Conservation (phyloP, 2,329 filamentous ascomycete genomes). For the Colletotrichum musicola region DNA sequence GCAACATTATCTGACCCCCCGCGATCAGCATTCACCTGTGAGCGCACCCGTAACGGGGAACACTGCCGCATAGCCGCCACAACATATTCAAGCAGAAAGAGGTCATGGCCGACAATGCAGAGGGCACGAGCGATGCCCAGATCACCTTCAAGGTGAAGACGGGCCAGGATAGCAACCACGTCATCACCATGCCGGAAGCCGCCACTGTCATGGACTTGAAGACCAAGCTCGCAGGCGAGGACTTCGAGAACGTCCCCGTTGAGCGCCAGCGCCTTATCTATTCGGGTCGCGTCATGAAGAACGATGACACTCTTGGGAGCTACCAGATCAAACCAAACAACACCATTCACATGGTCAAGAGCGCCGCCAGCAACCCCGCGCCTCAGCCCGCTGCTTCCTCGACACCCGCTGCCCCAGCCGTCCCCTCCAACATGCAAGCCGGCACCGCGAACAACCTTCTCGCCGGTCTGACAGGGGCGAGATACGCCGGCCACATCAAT, state of each 20-base stretch:
- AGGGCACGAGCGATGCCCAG: constrained; percentile 75
- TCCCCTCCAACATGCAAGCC: constrained; percentile 83
- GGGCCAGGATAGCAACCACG: constrained; percentile 89
- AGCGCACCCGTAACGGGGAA: constrained; percentile 13
- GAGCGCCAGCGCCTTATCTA: constrained; percentile 97
- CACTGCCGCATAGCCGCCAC: constrained; percentile 2
- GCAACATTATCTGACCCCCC: background rate
- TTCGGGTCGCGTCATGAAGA: constrained; percentile 96
- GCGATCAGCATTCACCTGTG: background rate
- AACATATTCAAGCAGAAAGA: constrained; percentile 5
- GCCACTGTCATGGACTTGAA: constrained; percentile 90
- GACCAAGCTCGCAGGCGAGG: constrained; percentile 82
- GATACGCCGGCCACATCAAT: constrained; percentile 92
- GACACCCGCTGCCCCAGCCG: constrained; percentile 66
- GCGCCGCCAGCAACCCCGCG: constrained; percentile 85
- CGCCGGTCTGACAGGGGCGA: constrained; percentile 89
- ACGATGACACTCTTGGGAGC: constrained; percentile 83
- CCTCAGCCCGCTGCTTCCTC: constrained; percentile 57
- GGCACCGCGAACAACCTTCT: constrained; percentile 90
- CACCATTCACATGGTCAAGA: constrained; percentile 96
- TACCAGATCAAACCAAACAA: constrained; percentile 98
- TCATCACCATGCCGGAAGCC: constrained; percentile 81
- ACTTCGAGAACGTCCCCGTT: constrained; percentile 87
- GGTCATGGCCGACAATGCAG: constrained; percentile 75
- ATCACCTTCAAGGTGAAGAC: constrained; percentile 98